These are phyloP conservation scores for Ananas comosus DNA, from an alignment of 176 grass and related monocot genomes.

Conservation along the genomic window DNA sequence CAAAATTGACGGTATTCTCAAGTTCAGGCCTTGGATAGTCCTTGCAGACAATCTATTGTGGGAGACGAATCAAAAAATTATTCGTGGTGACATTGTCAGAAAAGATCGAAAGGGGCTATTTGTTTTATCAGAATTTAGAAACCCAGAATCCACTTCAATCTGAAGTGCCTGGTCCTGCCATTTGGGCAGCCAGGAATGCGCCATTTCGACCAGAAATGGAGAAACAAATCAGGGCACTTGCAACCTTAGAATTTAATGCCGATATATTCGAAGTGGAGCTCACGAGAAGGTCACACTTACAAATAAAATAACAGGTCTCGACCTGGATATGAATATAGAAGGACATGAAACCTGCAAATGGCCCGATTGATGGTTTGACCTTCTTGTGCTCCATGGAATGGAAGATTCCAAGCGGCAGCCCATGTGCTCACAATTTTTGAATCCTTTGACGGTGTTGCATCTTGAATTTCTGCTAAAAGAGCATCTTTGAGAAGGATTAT, in stretches of 20 bases:
- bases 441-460: conserved; percentile 17
- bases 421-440: conserved; percentile 25
- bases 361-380: conserved; percentile 22
- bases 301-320: background rate
- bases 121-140: no score
- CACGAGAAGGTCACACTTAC: background rate
- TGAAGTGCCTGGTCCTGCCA: no score
- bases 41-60: conserved; percentile 59
- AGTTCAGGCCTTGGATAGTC: conserved; percentile 73
- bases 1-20: conserved; percentile 62
- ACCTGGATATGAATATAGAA: background rate
- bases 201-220: no score
- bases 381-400: conserved; percentile 29
- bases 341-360: conserved; percentile 32
- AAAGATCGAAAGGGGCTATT: background rate
- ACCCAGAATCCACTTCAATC: no score
- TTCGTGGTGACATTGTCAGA: background rate
- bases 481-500: conserved; percentile 34
- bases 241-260: no score
- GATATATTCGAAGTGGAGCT: no score
- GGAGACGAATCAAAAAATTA: conserved; percentile 12
- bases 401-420: conserved; percentile 18
- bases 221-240: no score
- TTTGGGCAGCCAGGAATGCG: no score
- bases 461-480: conserved; percentile 24